Evolutionary conservation across 1,284 basidiomycete species (phyloP), one percentile per base, ranked within the genome.

Genomic region (Ustilago xerochloae): DNA sequence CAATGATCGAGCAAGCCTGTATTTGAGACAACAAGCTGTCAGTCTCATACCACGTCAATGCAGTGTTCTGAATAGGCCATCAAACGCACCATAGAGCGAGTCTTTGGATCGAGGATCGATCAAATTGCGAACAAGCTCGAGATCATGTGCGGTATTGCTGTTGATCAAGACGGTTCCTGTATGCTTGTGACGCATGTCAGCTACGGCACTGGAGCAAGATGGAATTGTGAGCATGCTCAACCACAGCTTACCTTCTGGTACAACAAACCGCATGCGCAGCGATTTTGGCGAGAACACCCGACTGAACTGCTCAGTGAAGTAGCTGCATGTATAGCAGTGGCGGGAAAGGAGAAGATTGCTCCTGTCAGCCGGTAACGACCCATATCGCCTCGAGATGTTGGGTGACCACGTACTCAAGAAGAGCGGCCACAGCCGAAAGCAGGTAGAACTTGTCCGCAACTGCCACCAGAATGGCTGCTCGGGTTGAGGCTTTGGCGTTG

Each of bases 81-180:
- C 5, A 30, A 24, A 6, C 68, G 33, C 38, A 74, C 75, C 75
- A 22, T 50, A 68, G 9, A 77, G 67, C 12, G 43, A 71, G 36
- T 67, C 67, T 15, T 74, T 74, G 4, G 75, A 74, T 39, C 61
- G 58, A 2, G 51, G 32, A 47, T 77, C 63, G 29, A 74, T 55
- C 29, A 64, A 39, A 32, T 74, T 77, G 46, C 61, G 53, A 13
- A 94, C 90, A 1, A 98, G 87, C 84, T 98, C 95, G 3, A 98
- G 87, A 81, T 94, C 93, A 48, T 88, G 89, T 1, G 90, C 92
- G 0, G 91, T 93, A 61, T 94, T 93, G 0, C 90, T 88, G 81
- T 97, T 94, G 75, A 98, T 92, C 88, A 96, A 89, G 91, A 97
- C 92, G 0, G 93, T 94, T 0, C 93, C 66, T 69, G 47, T n/a